Base-by-base conservation (phyloP, 2,329 filamentous ascomycete genomes). In the Mycosphaerelloides madeirae region DNA sequence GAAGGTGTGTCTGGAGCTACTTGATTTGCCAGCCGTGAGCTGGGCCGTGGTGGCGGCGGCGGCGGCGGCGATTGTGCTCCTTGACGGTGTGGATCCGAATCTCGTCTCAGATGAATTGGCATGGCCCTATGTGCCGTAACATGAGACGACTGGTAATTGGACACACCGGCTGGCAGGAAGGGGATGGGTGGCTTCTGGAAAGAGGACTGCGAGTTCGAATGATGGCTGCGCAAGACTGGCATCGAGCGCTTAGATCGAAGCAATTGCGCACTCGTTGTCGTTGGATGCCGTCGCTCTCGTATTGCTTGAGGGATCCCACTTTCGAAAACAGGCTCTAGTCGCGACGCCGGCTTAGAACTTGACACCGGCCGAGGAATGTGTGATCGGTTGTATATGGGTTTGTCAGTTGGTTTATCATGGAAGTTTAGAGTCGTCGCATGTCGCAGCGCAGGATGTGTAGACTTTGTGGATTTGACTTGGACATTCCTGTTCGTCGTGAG, bases 301-400 rank as follows among this genome's bases (percentile, higher is more conserved):
- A 53, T 84, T 69, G 67, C 80, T 79, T 53, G 80, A 76, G 86
- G 80, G 3, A 83, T 87, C 39, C 89, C 89, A 53, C 83, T 89
- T 68, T 97, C 91, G 31, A 88, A 94, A 5, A 97, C 89, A 16
- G 91, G 89, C 62, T 95, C 91, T n/a, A 97, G 76, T 14, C 84
- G 83, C 9, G 85, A 85, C 11, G 53, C 46, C 14, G 67, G 65
- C 41, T 69, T 69, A 15, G 58, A 63, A 13, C 68, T 60, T 4
- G 83, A 79, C 43, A 84, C 75, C 29, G 90, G 84, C 40, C 89
- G 80, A 29, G 91, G 89, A 48, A 95, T 84, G 44, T 89, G 83
- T 28, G 89, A 93, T 20, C 61, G 58, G 42, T 55, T 58, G 48
- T 61, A 61, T 37, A 57, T 49, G 29, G 61, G 62, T 48, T 63